Base-by-base conservation (phyloP, 2,329 filamentous ascomycete genomes). In the Cercospora citrullina region DNA sequence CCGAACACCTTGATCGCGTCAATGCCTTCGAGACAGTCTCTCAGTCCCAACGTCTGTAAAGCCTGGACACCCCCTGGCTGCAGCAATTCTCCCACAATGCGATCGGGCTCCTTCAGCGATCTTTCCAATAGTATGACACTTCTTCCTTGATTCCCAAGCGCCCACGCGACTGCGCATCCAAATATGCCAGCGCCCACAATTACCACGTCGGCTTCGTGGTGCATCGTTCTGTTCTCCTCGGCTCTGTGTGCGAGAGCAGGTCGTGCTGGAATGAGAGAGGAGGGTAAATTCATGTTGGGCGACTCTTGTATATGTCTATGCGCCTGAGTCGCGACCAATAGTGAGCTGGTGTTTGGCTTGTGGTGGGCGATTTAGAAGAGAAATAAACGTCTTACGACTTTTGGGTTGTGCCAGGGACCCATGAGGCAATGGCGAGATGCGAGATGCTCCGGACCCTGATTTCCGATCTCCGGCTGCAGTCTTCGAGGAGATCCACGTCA, bases 71-170 rank as follows among this genome's bases (percentile, higher is more conserved):
- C 95, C 61, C 95, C 95, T 0, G 95, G 95, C 81, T 99, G 95
- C 74, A 99, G 83, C 72, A 99, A 83, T 82, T 99, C 95, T 74
- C 95, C 95, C 59, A 99, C 93, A 73, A 99, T 99, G 71, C 95
- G 89, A 82, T 98, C 91, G 21, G 95, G 95, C 83, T 98, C 91
- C 80, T 93, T 93, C 81, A 98, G 84, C 81, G 89, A 96, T 75
- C 88, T 87, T 83, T 99, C 95, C 61, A 99, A 87, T 62, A 99
- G 84, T 28, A 98, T 86, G 28, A 99, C 94, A 78, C 91, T 96
- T 71, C 95, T 89, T 64, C 93, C 94, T 82, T 98, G 95, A 74
- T 91, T 90, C 68, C 91, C 94, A 57, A 98, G 86, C 23, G 94
- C 89, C 71, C 90, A 91, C 18, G 95, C 94, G 23, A 93, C 84